Evolutionary conservation across 352 stramenopile species (phyloP), one percentile per base, ranked within the genome.

Genomic region (Phytopythium boreale): DNA sequence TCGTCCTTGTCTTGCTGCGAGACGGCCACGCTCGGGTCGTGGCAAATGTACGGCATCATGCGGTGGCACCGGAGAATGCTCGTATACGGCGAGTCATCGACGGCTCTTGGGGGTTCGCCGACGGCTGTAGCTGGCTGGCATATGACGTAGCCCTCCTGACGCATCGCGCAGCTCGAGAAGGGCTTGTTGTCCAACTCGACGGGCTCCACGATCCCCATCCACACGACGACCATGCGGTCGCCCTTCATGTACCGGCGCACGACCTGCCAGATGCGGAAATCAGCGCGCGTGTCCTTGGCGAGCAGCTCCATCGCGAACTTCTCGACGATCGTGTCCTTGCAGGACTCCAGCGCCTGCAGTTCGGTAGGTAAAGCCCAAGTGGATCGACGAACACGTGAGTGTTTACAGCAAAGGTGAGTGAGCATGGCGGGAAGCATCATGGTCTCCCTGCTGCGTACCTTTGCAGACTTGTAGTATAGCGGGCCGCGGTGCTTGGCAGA

Each of bases 211-310:
- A 77, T 70, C 12, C 77, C 74, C n/a, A 70, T 74, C 77, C 77
- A 89, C 29, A 84, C 72, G 27, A 89, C 72, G 15, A 87, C 74
- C 20, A 87, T 70, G 26, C 76, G 77, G 37, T 83, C 70, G 64
- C 77, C 59, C 44, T 86, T 76, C 15, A 70, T 49, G 50, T 72
- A 69, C n/a, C 62, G 61, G 36, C 67, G 67, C 46, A 75, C 39
- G 44, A 72, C 68, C 27, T 77, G 70, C 17, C 69, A 67, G 29
- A 72, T 59, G 46, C 67, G 66, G 36, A 77, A 77, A 19, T 74
- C 67, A 24, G 63, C 67, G 5, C 49, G 71, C 0, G 68, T 77
- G 1, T 72, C 66, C 39, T 80, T 75, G 26, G 64, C 75, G 46
- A 71, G 64, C 20, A 76, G 67, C 52, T 79, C 75, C 27, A 82